Base-by-base conservation (phyloP, 176 grass and related monocot species). In the Eremochloa ophiuroides region DNA sequence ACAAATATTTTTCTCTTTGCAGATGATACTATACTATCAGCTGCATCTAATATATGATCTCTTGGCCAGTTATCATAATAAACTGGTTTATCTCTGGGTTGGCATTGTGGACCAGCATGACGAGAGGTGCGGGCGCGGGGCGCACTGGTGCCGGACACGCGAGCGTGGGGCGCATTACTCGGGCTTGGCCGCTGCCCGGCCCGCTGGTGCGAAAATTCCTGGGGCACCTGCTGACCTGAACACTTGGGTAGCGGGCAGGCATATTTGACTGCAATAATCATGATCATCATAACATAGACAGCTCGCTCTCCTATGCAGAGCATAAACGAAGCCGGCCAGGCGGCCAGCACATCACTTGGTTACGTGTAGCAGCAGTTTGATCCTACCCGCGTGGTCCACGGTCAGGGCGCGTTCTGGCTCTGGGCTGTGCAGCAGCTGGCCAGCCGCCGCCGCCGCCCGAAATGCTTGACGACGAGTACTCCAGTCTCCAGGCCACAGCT, bases 131-230 rank as follows among this genome's bases (percentile, higher is more conserved):
- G 1, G 39, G 17, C 59, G 26, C 30, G 13, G 18, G 3, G 39
- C n/a, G 27, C 75, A 26, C 44, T 8, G 59, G 40, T 41, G 76
- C 76, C 76, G 42, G 77, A 43, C 20, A 30, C 44, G 13, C 63
- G 31, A 80, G 63, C 46, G 77, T 80, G 63, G 8, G 13, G 22
- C 77, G 77, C 77, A 80, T 26, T 20, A 79, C 77, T 37, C 7
- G 18, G 27, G 26, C 76, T 25, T 7, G 26, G 27, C 23, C 37
- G n/a, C n/a, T n/a, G n/a, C n/a, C n/a, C n/a, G n/a, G n/a, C n/a
- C n/a, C 70, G 43, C 15, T 20, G 26, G 10, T 9, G 41, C 25
- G 14, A 63, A 31, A 25, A 62, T 77, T 77, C 58, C 58, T 76
- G 22, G 14, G 31, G n/a, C 66, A 25, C 22, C 66, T 8, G 25